Evolutionary conservation across 1,284 basidiomycete species (phyloP).

Genomic region (Heterobasidion occidentale): DNA sequence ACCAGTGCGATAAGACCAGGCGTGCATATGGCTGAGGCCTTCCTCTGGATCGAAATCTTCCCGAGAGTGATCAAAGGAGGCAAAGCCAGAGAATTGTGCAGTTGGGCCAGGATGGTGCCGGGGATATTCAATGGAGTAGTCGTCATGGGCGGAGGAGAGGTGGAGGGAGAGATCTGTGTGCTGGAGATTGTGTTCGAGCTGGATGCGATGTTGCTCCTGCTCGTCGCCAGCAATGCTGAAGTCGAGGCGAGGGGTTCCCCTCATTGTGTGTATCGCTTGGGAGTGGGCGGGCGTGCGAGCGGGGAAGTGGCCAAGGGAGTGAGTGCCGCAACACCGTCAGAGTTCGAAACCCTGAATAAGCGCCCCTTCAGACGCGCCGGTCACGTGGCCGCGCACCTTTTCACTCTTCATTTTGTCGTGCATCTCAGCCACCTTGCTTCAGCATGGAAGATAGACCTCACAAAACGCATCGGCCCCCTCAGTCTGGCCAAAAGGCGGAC

Average conservation of each 20-base stretch:
- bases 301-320: not conserved
- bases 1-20: slow-evolving; percentile 55
- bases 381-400: slow-evolving; percentile 16
- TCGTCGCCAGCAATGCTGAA: slow-evolving; percentile 56
- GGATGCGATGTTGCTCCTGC: slow-evolving; percentile 62
- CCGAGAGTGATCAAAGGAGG: slow-evolving; percentile 49
- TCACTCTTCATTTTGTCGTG: not conserved
- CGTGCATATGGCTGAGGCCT: slow-evolving; percentile 39
- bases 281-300: not conserved
- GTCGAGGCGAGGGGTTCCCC: slow-evolving; percentile 19
- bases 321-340: not conserved
- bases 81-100: slow-evolving; percentile 40
- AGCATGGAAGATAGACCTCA: slow-evolving; percentile 64
- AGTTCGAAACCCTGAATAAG: not conserved
- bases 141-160: slow-evolving; percentile 39
- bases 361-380: slow-evolving; percentile 13
- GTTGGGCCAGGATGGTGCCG: slow-evolving; percentile 52
- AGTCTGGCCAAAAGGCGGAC: slow-evolving; percentile 66
- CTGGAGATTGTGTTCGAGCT: slow-evolving; percentile 67
- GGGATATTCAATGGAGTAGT: slow-evolving; percentile 55
- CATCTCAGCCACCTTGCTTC: slow-evolving; percentile 1
- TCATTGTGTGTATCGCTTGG: slow-evolving; percentile 8
- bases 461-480: slow-evolving; percentile 70
- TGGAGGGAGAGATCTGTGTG: slow-evolving; percentile 63
- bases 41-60: slow-evolving; percentile 48